Evolutionary conservation across 441 rosid species (phyloP).

Genomic region (Gossypium lobatum): DNA sequence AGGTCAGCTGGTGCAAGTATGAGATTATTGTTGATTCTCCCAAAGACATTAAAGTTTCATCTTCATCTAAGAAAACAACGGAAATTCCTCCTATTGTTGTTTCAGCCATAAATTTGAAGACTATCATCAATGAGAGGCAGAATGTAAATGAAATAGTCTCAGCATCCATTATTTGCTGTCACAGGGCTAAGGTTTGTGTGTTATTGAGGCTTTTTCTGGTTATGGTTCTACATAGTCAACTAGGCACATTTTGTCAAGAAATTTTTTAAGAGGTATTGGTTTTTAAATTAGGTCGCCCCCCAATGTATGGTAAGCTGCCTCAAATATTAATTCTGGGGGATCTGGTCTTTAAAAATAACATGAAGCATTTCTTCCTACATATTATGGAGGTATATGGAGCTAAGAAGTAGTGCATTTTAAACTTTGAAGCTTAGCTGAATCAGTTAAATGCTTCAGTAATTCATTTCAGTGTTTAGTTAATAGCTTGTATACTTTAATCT

Average conservation of each 20-base stretch:
- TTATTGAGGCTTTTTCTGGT: slow-evolving; percentile 15
- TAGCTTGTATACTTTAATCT: neutral
- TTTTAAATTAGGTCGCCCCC: neutral
- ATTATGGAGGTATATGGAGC: neutral
- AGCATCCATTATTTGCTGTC: slow-evolving; percentile 87
- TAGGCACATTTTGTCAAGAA: neutral
- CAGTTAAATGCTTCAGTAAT: neutral
- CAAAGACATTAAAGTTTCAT: slow-evolving; percentile 49
- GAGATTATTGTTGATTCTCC: slow-evolving; percentile 70
- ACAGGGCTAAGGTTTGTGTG: slow-evolving; percentile 79
- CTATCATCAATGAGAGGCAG: slow-evolving; percentile 72
- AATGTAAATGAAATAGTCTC: slow-evolving; percentile 81
- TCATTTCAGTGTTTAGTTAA: neutral
- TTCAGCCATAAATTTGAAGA: slow-evolving; percentile 89
- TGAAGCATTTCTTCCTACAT: slow-evolving; percentile 16
- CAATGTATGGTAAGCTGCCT: neutral
- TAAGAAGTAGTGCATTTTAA: neutral
- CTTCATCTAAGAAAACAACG: slow-evolving; percentile 39
- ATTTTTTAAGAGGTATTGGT: slow-evolving; percentile 13
- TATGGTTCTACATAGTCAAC: neutral
- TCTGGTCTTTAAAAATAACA: neutral
- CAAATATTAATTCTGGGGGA: slow-evolving; percentile 3
- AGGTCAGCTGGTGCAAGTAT: slow-evolving; percentile 99
- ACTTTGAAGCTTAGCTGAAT: neutral
- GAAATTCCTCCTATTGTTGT: slow-evolving; percentile 86